These are phyloP conservation scores for Barbarea vulgaris DNA, from an alignment of 345 rosid genomes.

Conservation along the genomic window DNA sequence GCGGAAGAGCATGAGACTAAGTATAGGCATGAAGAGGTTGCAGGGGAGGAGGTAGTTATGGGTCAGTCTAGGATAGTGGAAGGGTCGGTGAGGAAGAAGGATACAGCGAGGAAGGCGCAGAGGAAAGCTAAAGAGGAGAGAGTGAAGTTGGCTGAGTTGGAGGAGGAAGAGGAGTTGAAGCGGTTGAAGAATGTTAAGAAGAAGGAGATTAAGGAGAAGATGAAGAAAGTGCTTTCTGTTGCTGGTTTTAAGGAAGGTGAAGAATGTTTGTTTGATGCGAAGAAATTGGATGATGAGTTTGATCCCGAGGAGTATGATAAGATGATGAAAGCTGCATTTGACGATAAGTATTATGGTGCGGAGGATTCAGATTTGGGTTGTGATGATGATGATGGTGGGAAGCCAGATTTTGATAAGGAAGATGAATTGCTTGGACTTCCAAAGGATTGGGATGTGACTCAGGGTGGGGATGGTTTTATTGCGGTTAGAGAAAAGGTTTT, in stretches of 20 bases:
- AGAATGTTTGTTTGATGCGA: conserved; percentile 43
- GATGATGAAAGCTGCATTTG: conserved; percentile 74
- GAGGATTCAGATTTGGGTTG: conserved; percentile 58
- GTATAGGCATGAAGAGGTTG: conserved; percentile 71
- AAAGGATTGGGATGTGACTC: conserved; percentile 63
- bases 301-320: conserved; percentile 78
- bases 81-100: conserved; percentile 86
- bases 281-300: conserved; percentile 69
- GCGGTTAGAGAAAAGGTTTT: conserved; percentile 64
- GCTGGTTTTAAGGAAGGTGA: conserved; percentile 67
- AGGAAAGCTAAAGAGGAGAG: conserved; percentile 79
- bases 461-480: conserved; percentile 58
- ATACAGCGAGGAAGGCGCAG: conserved; percentile 64
- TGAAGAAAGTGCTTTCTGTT: conserved; percentile 64
- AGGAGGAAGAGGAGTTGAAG: conserved; percentile 83
- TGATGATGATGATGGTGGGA: conserved; percentile 56
- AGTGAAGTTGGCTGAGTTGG: conserved; percentile 60
- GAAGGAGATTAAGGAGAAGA: conserved; percentile 77
- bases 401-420: conserved; percentile 83
- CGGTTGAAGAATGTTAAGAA: conserved; percentile 88
- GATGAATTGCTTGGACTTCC: conserved; percentile 87
- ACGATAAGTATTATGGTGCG: conserved; percentile 61
- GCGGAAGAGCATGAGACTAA: conserved; percentile 68
- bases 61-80: conserved; percentile 75
- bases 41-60: conserved; percentile 64